Evolutionary conservation across 345 rosid species (phyloP), one percentile per base, ranked within the genome.

Genomic region (Gynandropsis gynandra): DNA sequence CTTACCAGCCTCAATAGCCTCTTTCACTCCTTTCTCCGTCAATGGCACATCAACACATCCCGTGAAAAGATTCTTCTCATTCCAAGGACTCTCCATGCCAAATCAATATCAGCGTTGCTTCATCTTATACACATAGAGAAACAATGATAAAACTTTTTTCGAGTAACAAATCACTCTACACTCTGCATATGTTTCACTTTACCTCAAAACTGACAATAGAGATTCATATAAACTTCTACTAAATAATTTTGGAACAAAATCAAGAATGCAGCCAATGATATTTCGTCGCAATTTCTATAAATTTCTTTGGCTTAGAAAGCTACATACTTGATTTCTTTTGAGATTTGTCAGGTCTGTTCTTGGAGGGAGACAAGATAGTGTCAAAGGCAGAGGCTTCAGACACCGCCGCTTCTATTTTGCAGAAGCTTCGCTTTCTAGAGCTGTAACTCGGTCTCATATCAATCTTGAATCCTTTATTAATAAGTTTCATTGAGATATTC

Each of bases 1-100:
- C 76, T 77, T 85, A 54, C 99, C 99, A 13, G 99, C 97, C 75
- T 92, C 95, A 74, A 85, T 80, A 58, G 99, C 99, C 76, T 93
- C 97, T 53, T 76, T 89, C 34, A 88, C 82, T 42, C 99, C 99
- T 65, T 80, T 87, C 69, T 80, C 77, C n/a, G 97, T 92, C 40
- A 92, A 68, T 19, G 99, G 97, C 55, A 92, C 99, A 40, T 92
- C 97, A 46, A 88, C 99, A 53, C 99, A 92, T 18, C 99, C 99
- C 0, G 97, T 92, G 67, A 92, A 92, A 50, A 88, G 75, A 73
- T 92, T 92, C 84, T 87, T 88, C 72, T 87, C 95, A 43, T 92
- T 92, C 99, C 99, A 88, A 72, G 16, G 99, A 93, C 59, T 88
- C 99, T n/a, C 99, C 99, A 45, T 93, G 96, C 54, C 95, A 76